phyloP scores from a whole-genome alignment of 2,329 filamentous ascomycete genomes.

The Emergomyces orientalis region DNA sequence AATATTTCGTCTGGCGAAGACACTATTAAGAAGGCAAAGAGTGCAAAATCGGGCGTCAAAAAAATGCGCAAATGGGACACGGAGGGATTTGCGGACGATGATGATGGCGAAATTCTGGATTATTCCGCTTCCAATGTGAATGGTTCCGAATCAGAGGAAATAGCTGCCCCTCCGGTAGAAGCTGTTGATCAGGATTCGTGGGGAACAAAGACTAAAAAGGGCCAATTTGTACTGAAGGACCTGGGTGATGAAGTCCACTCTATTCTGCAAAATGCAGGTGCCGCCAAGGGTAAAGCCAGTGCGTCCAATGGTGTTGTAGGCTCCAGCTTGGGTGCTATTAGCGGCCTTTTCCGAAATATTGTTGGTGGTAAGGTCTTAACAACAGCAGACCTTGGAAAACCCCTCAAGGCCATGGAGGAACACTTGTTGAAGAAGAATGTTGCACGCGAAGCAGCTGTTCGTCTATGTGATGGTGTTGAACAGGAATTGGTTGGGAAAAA shows the following conservation, averaged over 20 bases:
- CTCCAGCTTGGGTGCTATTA: conserved; percentile 70
- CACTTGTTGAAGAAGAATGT: conserved; percentile 94
- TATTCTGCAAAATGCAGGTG: conserved; percentile 73
- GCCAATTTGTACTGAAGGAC: conserved; percentile 89
- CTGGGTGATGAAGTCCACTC: conserved; percentile 86
- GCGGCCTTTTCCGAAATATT: conserved; percentile 85
- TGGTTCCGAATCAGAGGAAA: conserved; percentile 41
- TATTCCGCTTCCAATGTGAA: conserved; percentile 62
- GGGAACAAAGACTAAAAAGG: conserved; percentile 76
- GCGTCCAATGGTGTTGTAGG: conserved; percentile 59
- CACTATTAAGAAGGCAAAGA: conserved; percentile 49
- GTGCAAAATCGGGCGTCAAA: conserved; percentile 53
- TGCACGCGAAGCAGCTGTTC: conserved; percentile 82
- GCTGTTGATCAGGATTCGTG: conserved; percentile 69
- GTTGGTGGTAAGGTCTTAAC: conserved; percentile 90
- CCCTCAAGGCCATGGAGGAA: conserved; percentile 92
- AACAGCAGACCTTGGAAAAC: conserved; percentile 79
- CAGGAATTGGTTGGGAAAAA: conserved; percentile 82
- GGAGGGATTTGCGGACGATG: conserved; percentile 77
- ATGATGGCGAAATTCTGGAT: conserved; percentile 70
- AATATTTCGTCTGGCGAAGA: conserved; percentile 75
- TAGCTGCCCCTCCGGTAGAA: conserved; percentile 53
- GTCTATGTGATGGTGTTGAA: conserved; percentile 84
- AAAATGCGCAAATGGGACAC: conserved; percentile 88
- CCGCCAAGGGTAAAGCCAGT: conserved; percentile 44